Conservation (phyloP, 2,329 filamentous ascomycete species). For the Stenocarpella maydis region DNA sequence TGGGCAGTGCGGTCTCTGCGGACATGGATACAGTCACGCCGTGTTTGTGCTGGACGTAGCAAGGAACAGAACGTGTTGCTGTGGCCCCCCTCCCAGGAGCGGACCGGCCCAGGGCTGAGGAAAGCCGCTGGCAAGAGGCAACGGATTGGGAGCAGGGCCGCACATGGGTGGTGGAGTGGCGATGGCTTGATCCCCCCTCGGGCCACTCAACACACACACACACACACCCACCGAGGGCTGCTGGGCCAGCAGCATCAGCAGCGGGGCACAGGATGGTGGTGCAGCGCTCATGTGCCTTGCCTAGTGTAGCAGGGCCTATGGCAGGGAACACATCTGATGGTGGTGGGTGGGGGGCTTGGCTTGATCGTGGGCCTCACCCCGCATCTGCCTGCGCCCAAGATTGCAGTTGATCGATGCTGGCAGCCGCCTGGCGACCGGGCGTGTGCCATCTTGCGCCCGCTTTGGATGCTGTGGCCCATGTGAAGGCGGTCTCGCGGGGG, state of each 20-base stretch:
- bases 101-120: neutral
- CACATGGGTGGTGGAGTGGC: conserved; percentile 23
- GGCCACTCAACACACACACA: conserved; percentile 23
- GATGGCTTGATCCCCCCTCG: conserved; percentile 21
- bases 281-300: conserved; percentile 25
- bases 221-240: too few species aligned
- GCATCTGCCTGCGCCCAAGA: conserved; percentile 25
- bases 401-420: conserved; percentile 22
- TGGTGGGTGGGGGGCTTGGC: conserved; percentile 31
- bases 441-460: conserved; percentile 10
- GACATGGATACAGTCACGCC: neutral
- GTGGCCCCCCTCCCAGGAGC: neutral
- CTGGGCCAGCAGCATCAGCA: conserved; percentile 32
- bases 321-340: conserved; percentile 17
- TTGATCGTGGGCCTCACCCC: conserved; percentile 31
- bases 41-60: neutral
- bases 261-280: conserved; percentile 29
- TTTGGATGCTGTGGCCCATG: conserved; percentile 18
- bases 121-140: conserved; percentile 4
- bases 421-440: conserved; percentile 18
- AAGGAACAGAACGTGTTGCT: neutral
- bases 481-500: conserved; percentile 11
- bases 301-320: conserved; percentile 30
- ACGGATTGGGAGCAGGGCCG: neutral
- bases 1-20: neutral